Conservation (phyloP, 345 rosid species). For the Salix udensis region DNA sequence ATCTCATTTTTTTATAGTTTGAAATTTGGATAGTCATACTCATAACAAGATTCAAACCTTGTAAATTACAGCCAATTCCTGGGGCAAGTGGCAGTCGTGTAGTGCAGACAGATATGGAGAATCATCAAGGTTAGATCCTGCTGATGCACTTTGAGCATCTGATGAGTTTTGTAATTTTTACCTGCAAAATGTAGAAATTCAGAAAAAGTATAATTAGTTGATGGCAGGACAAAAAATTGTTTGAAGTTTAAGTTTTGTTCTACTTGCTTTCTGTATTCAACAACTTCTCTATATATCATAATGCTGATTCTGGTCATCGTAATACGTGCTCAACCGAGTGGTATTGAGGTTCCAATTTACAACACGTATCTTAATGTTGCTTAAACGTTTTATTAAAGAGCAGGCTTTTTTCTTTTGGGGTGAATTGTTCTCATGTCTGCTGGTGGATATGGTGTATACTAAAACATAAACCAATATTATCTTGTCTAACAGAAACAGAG, state of each 20-base stretch:
- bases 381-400: too few relatives aligned
- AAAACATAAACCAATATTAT: background rate
- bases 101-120: conserved; percentile 43
- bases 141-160: conserved; percentile 12
- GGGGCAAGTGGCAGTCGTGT: conserved; percentile 64
- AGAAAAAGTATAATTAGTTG: too few relatives aligned
- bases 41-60: conserved; percentile 1
- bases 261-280: conserved; percentile 2
- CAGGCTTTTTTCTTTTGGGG: too few relatives aligned
- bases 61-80: conserved; percentile 50
- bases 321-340: background rate
- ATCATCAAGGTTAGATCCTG: conserved; percentile 63
- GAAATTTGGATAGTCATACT: background rate
- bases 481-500: background rate
- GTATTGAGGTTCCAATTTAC: background rate
- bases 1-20: background rate
- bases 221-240: background rate
- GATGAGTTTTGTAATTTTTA: conserved; percentile 14
- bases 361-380: too few relatives aligned
- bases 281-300: background rate
- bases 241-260: background rate
- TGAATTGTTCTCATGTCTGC: background rate
- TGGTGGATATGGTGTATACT: background rate
- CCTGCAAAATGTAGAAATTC: background rate
- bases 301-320: background rate